Evolutionary conservation across 345 rosid species (phyloP).

Genomic region (Syzygium jambos): DNA sequence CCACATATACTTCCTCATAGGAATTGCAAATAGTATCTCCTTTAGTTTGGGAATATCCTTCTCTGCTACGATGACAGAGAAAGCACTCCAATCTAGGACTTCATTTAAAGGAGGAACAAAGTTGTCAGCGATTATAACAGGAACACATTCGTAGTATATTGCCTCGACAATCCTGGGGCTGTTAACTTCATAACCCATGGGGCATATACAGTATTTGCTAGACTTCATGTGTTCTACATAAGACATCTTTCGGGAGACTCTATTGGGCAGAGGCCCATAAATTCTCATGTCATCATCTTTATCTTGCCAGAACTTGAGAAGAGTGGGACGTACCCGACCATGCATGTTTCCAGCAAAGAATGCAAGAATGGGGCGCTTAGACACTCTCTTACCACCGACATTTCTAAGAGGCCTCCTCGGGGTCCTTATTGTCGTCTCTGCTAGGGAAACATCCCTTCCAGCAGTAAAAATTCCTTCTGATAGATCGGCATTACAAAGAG

Average conservation of each 20-base stretch:
- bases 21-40: conserved; percentile 63
- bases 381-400: conserved; percentile 71
- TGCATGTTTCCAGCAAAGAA: conserved; percentile 90
- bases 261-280: conserved; percentile 51
- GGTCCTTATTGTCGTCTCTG: conserved; percentile 76
- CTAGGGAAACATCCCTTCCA: conserved; percentile 72
- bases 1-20: conserved; percentile 47
- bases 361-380: conserved; percentile 80
- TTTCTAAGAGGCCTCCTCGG: conserved; percentile 51
- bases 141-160: conserved; percentile 85
- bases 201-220: conserved; percentile 77
- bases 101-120: conserved; percentile 77
- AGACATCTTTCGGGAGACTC: conserved; percentile 50
- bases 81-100: conserved; percentile 71
- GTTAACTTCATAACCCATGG: conserved; percentile 91
- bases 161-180: conserved; percentile 90
- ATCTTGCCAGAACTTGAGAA: conserved; percentile 65
- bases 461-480: conserved; percentile 58
- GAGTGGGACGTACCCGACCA: conserved; percentile 73
- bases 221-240: conserved; percentile 88
- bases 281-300: conserved; percentile 79
- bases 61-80: conserved; percentile 67
- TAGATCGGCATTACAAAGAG: conserved; percentile 74
- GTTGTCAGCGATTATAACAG: conserved; percentile 81
- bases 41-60: conserved; percentile 77